Conservation (phyloP, 768 basidiomycete species). For the Lentinula boryana region DNA sequence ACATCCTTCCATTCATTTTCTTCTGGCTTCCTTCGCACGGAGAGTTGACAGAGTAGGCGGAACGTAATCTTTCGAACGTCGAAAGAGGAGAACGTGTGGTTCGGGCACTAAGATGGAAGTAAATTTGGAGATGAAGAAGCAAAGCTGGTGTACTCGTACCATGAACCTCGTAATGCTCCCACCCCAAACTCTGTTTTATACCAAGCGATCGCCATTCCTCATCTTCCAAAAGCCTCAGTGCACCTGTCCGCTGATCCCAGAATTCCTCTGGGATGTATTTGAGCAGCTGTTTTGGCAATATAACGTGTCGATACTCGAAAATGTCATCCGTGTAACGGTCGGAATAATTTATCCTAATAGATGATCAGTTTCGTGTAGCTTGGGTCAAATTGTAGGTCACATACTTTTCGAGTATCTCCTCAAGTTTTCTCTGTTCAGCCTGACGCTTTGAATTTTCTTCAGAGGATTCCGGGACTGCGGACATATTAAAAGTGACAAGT, state of each 20-base stretch:
- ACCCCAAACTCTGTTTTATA: conserved; percentile 92
- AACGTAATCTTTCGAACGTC: conserved; percentile 68
- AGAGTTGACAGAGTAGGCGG: conserved; percentile 40
- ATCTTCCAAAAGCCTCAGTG: conserved; percentile 78
- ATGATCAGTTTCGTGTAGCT: conserved; percentile 10
- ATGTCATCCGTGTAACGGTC: conserved; percentile 89
- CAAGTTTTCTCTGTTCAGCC: conserved; percentile 46
- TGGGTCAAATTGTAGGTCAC: conserved; percentile 13
- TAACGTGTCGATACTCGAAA: conserved; percentile 96
- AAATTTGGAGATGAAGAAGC: not conserved
- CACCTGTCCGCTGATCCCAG: conserved; percentile 73
- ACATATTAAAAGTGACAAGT: conserved; percentile 14
- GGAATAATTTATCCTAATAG: conserved; percentile 77
- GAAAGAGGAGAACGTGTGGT: conserved; percentile 91
- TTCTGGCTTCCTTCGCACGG: conserved; percentile 30
- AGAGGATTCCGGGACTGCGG: conserved; percentile 17
- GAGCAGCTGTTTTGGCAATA: conserved; percentile 89
- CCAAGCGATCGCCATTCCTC: conserved; percentile 95
- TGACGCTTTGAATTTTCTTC: conserved; percentile 29
- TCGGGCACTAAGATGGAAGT: conserved; percentile 59
- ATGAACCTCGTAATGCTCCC: conserved; percentile 98
- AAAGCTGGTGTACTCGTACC: conserved; percentile 37
- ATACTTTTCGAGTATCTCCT: conserved; percentile 79
- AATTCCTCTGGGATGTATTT: conserved; percentile 88
- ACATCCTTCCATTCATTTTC: conserved; percentile 28